phyloP scores from a whole-genome alignment of 352 stramenopile species.

The Globisporangium abappressorium region DNA sequence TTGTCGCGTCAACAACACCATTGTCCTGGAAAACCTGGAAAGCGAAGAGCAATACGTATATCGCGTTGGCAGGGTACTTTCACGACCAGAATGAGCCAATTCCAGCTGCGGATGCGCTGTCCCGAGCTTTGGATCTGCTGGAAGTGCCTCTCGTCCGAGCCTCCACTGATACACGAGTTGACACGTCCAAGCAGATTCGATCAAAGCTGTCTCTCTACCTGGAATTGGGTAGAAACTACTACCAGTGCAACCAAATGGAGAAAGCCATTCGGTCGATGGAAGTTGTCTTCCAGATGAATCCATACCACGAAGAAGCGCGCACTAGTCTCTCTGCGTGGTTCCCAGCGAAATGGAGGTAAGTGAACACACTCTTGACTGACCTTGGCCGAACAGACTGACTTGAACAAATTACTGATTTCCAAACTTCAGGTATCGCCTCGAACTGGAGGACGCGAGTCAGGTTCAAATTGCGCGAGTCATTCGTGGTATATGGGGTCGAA shows the following conservation, averaged over 20 bases:
- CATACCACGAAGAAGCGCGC: conserved; percentile 53
- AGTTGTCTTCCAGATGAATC: conserved; percentile 54
- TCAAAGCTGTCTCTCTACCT: conserved; percentile 47
- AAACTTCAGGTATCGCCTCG: conserved; percentile 43
- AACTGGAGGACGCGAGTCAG: conserved; percentile 66
- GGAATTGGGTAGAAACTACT: conserved; percentile 59
- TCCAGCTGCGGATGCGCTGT: conserved; percentile 46
- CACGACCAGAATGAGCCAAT: conserved; percentile 42
- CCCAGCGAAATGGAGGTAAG: conserved; percentile 67
- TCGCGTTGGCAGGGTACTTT: conserved; percentile 47
- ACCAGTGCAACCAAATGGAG: conserved; percentile 79
- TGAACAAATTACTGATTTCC: not conserved
- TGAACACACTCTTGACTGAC: not conserved
- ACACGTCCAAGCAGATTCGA: conserved; percentile 20
- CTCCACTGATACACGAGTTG: not conserved
- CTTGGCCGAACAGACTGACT: not conserved
- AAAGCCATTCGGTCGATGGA: conserved; percentile 69
- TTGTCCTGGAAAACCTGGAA: conserved; percentile 39
- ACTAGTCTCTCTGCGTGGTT: conserved; percentile 58
- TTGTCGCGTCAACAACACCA: conserved; percentile 10
- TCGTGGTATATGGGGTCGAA: conserved; percentile 55
- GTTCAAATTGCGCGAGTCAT: conserved; percentile 62
- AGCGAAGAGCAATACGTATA: conserved; percentile 38
- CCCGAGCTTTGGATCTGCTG: conserved; percentile 50
- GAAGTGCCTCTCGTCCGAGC: conserved; percentile 14